Conservation (phyloP, 2,329 filamentous ascomycete genomes). For the Paramyrothecium roridum region DNA sequence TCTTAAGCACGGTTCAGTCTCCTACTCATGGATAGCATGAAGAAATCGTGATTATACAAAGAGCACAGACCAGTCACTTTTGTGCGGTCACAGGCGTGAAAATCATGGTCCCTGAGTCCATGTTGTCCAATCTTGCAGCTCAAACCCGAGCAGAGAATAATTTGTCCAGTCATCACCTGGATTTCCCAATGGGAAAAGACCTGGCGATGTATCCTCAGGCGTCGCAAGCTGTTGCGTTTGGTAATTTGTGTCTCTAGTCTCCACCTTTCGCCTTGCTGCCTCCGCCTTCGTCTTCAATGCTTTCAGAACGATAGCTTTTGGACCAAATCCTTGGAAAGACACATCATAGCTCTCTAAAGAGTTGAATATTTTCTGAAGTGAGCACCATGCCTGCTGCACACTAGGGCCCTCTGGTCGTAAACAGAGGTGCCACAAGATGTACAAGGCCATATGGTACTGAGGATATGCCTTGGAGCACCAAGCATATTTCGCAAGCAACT, state of each 20-base stretch:
- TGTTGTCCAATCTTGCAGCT: neutral
- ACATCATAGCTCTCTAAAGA: neutral
- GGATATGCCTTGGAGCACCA: constrained; percentile 31
- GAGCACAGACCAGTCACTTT: too few species aligned
- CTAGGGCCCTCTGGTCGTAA: constrained; percentile 25
- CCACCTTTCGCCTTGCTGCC: neutral
- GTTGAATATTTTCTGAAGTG: neutral
- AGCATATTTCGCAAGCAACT: constrained; percentile 24
- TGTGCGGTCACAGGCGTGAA: too few species aligned
- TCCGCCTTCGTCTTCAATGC: neutral
- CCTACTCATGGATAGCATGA: too few species aligned
- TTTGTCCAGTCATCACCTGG: neutral
- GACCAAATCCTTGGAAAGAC: neutral
- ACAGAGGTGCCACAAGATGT: constrained; percentile 35
- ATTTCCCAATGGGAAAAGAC: neutral
- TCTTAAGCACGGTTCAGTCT: too few species aligned
- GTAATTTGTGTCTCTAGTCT: neutral
- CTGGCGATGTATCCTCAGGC: neutral
- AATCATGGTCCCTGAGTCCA: neutral
- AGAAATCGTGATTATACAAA: too few species aligned
- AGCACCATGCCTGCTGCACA: constrained; percentile 28
- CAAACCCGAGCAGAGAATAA: neutral
- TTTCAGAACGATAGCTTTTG: neutral
- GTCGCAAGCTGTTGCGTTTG: neutral
- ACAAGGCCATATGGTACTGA: constrained; percentile 32